Conservation (phyloP, 2,329 filamentous ascomycete genomes). For the Ceratocystis colombiana region DNA sequence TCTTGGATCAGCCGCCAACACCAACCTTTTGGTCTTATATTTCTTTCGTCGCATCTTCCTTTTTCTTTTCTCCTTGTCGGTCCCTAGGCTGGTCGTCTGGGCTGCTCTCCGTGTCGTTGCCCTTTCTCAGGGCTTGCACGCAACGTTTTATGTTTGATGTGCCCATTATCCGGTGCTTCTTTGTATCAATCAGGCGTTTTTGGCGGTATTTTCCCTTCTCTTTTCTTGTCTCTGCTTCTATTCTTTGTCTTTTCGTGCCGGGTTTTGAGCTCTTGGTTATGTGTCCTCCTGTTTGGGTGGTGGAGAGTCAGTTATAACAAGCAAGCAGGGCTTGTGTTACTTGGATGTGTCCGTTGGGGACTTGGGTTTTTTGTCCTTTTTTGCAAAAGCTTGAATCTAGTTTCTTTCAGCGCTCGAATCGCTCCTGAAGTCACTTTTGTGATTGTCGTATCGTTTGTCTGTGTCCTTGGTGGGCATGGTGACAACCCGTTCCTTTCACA, state of each 20-base stretch:
- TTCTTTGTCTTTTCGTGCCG: background rate
- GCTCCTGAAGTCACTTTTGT: background rate
- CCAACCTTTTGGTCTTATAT: background rate
- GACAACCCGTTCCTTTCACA: background rate
- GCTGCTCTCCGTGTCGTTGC: background rate
- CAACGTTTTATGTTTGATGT: constrained; percentile 7
- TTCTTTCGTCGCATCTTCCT: constrained; percentile 1
- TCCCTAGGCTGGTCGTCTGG: background rate
- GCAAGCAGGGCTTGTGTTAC: background rate
- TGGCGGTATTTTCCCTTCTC: background rate
- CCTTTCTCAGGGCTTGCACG: background rate
- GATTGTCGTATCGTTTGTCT: background rate
- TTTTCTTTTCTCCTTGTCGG: constrained; percentile 3
- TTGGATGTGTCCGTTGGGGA: background rate
- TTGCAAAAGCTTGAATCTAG: background rate
- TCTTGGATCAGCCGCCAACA: background rate
- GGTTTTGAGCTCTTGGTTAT: constrained; percentile 6
- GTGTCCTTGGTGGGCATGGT: background rate
- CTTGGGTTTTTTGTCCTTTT: background rate
- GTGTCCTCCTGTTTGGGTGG: background rate
- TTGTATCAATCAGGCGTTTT: constrained; percentile 14
- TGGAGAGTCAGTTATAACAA: too few species aligned
- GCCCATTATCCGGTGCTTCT: background rate
- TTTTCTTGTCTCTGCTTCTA: background rate
- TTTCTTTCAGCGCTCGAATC: constrained; percentile 1